Conservation (phyloP, 352 stramenopile species). For the Bremia lactucae region DNA sequence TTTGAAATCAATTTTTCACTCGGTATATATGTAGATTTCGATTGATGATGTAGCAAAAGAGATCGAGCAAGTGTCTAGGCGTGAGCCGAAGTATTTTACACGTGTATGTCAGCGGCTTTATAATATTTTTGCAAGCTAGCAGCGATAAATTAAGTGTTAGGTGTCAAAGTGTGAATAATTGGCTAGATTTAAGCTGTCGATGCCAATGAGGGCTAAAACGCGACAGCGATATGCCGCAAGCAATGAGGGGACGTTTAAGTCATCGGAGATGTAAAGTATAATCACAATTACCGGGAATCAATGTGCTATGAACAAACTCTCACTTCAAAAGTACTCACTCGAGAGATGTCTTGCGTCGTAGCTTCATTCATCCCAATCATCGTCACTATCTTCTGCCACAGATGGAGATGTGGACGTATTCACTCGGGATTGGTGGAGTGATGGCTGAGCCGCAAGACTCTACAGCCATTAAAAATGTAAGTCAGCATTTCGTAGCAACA, state of each 20-base stretch:
- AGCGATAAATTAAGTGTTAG: too few relatives aligned
- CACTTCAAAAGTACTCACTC: neutral
- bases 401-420: conserved; percentile 6
- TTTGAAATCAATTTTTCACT: too few relatives aligned
- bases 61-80: conserved; percentile 30
- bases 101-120: conserved; percentile 40
- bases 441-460: conserved; percentile 54
- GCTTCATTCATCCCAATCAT: conserved; percentile 74
- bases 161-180: too few relatives aligned
- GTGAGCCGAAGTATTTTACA: conserved; percentile 41
- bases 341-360: neutral
- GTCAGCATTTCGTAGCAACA: too few relatives aligned
- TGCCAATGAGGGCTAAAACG: too few relatives aligned
- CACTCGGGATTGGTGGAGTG: too few relatives aligned
- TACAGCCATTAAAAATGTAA: conserved; percentile 11
- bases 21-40: conserved; percentile 31
- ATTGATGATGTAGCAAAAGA: conserved; percentile 32
- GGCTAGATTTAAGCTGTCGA: too few relatives aligned
- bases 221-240: neutral
- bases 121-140: conserved; percentile 34
- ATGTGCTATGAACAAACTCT: neutral
- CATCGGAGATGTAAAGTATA: conserved; percentile 31
- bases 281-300: conserved; percentile 24
- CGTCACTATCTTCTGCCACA: conserved; percentile 47
- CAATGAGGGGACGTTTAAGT: neutral